Base-by-base conservation (phyloP, 805 yeast species). In the Ogataea ganodermae region DNA sequence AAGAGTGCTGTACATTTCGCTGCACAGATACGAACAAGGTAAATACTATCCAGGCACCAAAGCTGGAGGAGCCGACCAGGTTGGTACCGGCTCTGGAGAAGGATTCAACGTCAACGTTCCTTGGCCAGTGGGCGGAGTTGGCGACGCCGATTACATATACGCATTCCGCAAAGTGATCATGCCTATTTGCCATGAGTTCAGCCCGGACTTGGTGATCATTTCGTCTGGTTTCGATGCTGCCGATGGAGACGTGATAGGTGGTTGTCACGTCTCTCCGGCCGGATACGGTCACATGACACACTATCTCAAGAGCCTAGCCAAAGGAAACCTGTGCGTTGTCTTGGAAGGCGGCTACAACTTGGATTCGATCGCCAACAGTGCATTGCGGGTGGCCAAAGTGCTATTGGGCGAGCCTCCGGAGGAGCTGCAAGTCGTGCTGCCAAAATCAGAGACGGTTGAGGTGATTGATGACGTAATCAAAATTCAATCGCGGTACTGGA, bases 191-290 rank as follows among this genome's bases (percentile, higher is more conserved):
- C 69, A 82, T 48, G 99, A 94, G 65, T 94, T 85, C 60, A 83
- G 84, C 60, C 97, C 99, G 0, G 99, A 94, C 69, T 74, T 94
- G 53, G 92, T 91, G 4, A 89, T 94, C 28, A 83, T 94, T 26
- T 88, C 96, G 16, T 84, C 98, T 0, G 99, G 99, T 0, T 94
- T 94, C 59, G 99, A 94, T 70, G 99, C 99, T 17, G 99, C 99
- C 1, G 96, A 89, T 60, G 98, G 98, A 50, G 99, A 94, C 67
- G 84, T 89, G 49, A 88, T 94, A 53, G 99, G 99, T 9, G 96
- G 92, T 39, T 94, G 97, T 66, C 95, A 89, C 64, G 96, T 94
- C 1, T 78, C 96, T 0, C 99, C 99, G 1, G 86, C 90, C 31
- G 96, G 97, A 12, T 94, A 94, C 65, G 97, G 96, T 7, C 91